Evolutionary conservation across 176 grass and related monocot species (phyloP).

Genomic region (Eremochloa ophiuroides): DNA sequence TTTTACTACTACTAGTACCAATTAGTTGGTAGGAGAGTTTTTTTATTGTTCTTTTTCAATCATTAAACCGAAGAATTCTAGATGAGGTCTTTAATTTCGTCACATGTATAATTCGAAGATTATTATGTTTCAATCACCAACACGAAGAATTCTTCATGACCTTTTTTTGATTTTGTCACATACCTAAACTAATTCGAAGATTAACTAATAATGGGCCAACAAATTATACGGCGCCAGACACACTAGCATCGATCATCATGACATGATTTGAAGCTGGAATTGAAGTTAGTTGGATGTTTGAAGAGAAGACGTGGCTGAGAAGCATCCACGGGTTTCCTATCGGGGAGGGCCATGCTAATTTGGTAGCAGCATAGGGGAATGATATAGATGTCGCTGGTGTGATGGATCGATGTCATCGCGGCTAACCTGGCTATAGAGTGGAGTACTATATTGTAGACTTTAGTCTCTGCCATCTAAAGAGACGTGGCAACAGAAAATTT

Average conservation of each 20-base stretch:
- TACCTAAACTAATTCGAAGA: background rate
- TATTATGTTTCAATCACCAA: too few species aligned
- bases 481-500: constrained; percentile 2
- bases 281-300: background rate
- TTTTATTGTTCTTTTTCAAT: too few species aligned
- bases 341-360: background rate
- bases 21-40: too few species aligned
- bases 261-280: background rate
- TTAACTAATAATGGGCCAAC: background rate
- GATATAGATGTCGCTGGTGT: background rate
- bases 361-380: background rate
- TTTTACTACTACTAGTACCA: too few species aligned
- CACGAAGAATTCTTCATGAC: background rate
- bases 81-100: too few species aligned
- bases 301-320: background rate
- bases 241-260: background rate
- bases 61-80: too few species aligned
- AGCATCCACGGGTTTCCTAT: background rate
- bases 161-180: background rate
- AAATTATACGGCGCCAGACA: background rate
- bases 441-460: too few species aligned
- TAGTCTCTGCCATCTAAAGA: background rate
- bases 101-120: too few species aligned
- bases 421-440: too few species aligned
- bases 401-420: background rate